Evolutionary conservation across 768 basidiomycete species (phyloP).

Genomic region (Scleroderma bovista): DNA sequence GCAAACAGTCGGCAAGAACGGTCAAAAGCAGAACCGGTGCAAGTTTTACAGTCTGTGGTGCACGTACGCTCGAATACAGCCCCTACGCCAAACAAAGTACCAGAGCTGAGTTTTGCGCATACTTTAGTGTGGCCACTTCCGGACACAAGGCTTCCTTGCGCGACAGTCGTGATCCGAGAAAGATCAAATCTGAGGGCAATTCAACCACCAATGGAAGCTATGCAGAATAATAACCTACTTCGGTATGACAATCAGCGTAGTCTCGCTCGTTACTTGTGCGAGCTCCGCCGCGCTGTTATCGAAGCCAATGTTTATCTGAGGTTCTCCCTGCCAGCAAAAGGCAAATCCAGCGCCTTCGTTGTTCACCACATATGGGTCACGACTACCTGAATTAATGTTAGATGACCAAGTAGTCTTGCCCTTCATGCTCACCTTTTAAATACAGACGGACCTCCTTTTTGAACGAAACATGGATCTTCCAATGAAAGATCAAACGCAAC

Average conservation of each 20-base stretch:
- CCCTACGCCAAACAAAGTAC: constrained; percentile 84
- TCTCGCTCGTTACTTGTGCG: constrained; percentile 75
- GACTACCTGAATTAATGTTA: constrained; percentile 50
- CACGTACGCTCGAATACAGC: constrained; percentile 81
- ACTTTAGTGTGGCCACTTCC: constrained; percentile 52
- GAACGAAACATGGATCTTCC: constrained; percentile 68
- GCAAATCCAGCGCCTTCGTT: constrained; percentile 83
- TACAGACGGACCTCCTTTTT: constrained; percentile 67
- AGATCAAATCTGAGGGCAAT: constrained; percentile 18
- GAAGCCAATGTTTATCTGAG: constrained; percentile 64
- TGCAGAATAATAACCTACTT: constrained; percentile 47
- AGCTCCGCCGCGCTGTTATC: constrained; percentile 70
- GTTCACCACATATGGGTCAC: constrained; percentile 69
- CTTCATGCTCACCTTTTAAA: constrained; percentile 64
- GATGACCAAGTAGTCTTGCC: not conserved
- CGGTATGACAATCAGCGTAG: constrained; percentile 80
- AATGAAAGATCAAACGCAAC: constrained; percentile 80
- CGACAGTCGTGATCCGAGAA: constrained; percentile 5
- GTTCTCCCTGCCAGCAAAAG: constrained; percentile 75
- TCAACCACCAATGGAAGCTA: not conserved
- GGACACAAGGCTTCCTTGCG: constrained; percentile 16
- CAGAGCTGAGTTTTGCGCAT: constrained; percentile 78
- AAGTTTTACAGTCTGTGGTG: constrained; percentile 55
- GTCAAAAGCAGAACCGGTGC: constrained; percentile 58
- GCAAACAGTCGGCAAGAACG: constrained; percentile 76